A percentile compares a stretch with the other conserved stretches of the same genome.
Conservation (phyloP, 768 basidiomycete genomes). For the Tricholoma flavovirens region DNA sequence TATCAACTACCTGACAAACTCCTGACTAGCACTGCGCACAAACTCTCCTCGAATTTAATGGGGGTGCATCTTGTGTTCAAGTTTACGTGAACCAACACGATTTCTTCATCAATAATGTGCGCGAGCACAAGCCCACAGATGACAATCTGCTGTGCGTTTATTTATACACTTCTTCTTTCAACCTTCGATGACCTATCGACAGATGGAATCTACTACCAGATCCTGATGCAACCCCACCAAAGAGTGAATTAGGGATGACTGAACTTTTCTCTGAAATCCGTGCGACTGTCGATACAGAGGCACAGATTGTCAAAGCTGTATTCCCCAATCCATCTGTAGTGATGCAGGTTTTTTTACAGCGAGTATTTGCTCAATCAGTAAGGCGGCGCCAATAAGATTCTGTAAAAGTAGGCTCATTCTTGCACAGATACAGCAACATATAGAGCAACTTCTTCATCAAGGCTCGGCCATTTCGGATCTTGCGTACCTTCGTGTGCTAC, state of each 20-base stretch:
- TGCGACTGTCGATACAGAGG: slow-evolving; percentile 88
- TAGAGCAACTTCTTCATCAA: slow-evolving; percentile 81
- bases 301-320: slow-evolving; percentile 96
- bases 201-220: slow-evolving; percentile 84
- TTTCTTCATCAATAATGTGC: slow-evolving; percentile 95
- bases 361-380: slow-evolving; percentile 97
- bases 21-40: slow-evolving; percentile 85
- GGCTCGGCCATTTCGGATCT: slow-evolving; percentile 77
- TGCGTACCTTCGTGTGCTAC: slow-evolving; percentile 85
- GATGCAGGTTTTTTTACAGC: slow-evolving; percentile 96
- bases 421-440: slow-evolving; percentile 88
- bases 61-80: slow-evolving; percentile 93
- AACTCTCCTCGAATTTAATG: slow-evolving; percentile 95
- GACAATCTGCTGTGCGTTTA: slow-evolving; percentile 51
- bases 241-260: slow-evolving; percentile 69
- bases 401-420: background rate
- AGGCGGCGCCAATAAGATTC: slow-evolving; percentile 19
- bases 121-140: slow-evolving; percentile 50
- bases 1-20: background rate
- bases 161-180: background rate
- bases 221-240: slow-evolving; percentile 73
- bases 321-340: slow-evolving; percentile 95
- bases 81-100: slow-evolving; percentile 99
- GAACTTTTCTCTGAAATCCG: slow-evolving; percentile 86
- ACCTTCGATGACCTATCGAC: slow-evolving; percentile 3